A percentile compares a stretch with the other conserved stretches of the same genome.
phyloP scores from a whole-genome alignment of 2,329 filamentous ascomycete species.

The Domatiomyces globalis region DNA sequence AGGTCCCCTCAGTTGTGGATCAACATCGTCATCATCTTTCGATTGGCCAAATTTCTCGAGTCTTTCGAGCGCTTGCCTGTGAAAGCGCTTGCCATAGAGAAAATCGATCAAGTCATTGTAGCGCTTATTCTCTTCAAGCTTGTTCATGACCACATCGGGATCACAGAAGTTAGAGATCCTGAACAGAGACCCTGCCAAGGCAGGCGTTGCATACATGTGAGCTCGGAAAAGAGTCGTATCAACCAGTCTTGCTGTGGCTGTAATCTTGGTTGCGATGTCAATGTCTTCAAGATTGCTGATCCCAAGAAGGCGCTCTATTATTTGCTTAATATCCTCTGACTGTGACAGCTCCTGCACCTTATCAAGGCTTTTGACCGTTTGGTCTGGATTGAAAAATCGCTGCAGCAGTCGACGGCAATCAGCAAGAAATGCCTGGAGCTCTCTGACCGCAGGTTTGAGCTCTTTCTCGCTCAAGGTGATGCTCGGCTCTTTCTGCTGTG shows the following conservation, averaged over 20 bases:
- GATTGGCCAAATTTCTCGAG: constrained; percentile 65
- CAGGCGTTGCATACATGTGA: constrained; percentile 83
- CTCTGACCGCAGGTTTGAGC: constrained; percentile 63
- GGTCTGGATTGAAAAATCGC: constrained; percentile 45
- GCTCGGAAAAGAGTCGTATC: constrained; percentile 90
- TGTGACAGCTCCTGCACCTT: constrained; percentile 20
- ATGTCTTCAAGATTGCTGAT: constrained; percentile 37
- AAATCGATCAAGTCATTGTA: constrained; percentile 97
- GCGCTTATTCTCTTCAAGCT: constrained; percentile 70
- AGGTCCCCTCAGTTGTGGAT: constrained; percentile 57
- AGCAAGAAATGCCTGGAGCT: constrained; percentile 75
- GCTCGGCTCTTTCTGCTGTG: constrained; percentile 9
- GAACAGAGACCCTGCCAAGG: constrained; percentile 76
- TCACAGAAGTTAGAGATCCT: constrained; percentile 96
- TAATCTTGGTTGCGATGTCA: constrained; percentile 57
- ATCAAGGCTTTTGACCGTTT: constrained; percentile 29
- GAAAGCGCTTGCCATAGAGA: constrained; percentile 85
- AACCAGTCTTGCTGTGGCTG: constrained; percentile 65
- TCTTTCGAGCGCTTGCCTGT: constrained; percentile 71
- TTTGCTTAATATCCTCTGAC: constrained; percentile 28
- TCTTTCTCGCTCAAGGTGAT: constrained; percentile 52
- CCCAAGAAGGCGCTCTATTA: constrained; percentile 33
- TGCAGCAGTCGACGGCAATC: constrained; percentile 59
- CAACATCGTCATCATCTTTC: constrained; percentile 25
- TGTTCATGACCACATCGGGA: constrained; percentile 85